Evolutionary conservation across 352 stramenopile genomes (phyloP).

Genomic region (Pythium folliculosum): DNA sequence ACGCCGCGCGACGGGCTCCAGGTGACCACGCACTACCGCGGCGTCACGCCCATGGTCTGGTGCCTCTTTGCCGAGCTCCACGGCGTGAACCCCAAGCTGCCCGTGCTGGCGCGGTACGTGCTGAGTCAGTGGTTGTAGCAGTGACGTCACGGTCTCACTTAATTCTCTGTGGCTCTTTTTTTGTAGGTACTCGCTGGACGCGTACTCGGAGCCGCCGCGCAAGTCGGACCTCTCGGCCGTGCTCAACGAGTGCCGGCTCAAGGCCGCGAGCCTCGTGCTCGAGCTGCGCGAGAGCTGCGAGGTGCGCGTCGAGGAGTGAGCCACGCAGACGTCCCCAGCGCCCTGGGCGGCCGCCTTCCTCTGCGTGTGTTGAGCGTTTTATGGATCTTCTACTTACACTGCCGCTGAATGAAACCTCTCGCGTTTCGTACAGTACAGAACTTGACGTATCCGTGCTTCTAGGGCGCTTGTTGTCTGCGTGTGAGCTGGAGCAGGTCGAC

Average conservation of each 20-base stretch:
- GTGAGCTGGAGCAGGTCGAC: constrained; percentile 36
- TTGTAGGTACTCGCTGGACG: constrained; percentile 30
- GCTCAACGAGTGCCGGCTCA: constrained; percentile 27
- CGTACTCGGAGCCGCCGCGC: constrained; percentile 30
- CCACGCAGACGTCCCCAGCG: neutral
- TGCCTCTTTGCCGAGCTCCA: constrained; percentile 65
- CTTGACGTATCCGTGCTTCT: neutral
- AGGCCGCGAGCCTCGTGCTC: constrained; percentile 25
- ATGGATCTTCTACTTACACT: neutral
- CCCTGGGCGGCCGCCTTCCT: neutral
- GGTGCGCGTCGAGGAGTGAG: constrained; percentile 19
- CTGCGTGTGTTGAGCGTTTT: neutral
- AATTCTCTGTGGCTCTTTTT: neutral
- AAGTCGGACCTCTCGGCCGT: constrained; percentile 25
- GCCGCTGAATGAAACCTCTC: too few species aligned
- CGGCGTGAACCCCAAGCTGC: constrained; percentile 41
- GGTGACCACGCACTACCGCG: constrained; percentile 60
- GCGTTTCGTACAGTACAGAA: too few species aligned
- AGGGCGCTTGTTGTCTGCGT: neutral
- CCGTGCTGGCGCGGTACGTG: constrained; percentile 34
- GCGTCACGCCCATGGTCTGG: constrained; percentile 80
- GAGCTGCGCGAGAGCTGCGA: constrained; percentile 29
- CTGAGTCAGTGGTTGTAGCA: neutral
- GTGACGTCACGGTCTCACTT: neutral
- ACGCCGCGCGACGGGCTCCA: constrained; percentile 41